Evolutionary conservation across 371 early-diverging fungal genomes (phyloP), one percentile per base, ranked within the genome.

Genomic region (Mucor mucedo): DNA sequence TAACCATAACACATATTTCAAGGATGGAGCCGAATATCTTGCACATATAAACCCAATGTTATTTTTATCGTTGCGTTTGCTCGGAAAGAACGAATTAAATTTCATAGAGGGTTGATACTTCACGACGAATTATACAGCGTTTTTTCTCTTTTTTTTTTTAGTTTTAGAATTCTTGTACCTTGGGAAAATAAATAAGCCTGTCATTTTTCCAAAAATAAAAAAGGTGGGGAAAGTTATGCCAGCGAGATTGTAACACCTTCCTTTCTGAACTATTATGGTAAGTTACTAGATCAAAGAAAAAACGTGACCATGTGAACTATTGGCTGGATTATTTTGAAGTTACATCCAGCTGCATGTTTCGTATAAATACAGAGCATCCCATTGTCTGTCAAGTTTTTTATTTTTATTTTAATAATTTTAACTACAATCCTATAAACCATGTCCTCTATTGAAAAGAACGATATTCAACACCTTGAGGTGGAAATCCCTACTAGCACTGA

Each of bases 241-340:
- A 21, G 52, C 13, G 6, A 33, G 32, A 21, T 63, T 16, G 70
- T 65, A 30, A 14, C 27, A 69, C 70, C 48, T 65, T 64, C 65
- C 65, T 61, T 65, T 69, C 54, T 3, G 39, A 54, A 52, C 58
- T 27, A 28, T 61, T 65, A 61, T 58, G 65, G 70, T 32, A 58
- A 61, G 49, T 57, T n/a, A 32, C 4, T 47, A 29, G 45, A 45
- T 10, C 42, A 27, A 2, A 13, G 7, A 38, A 49, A 55, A n/a
- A 66, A 50, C 66, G 60, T 60, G 66, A 66, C 50, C 61, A 66
- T 66, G 67, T 52, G 67, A 62, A 67, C 32, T 16, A 28, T 52
- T 27, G 30, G 41, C 32, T 42, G 33, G 38, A 10, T 39, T 27
- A 16, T 53, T 45, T 10, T 13, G 42, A 35, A n/a, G 56, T 48